phyloP scores from a whole-genome alignment of 306 rosid species.

The Casuarina cunninghamiana region DNA sequence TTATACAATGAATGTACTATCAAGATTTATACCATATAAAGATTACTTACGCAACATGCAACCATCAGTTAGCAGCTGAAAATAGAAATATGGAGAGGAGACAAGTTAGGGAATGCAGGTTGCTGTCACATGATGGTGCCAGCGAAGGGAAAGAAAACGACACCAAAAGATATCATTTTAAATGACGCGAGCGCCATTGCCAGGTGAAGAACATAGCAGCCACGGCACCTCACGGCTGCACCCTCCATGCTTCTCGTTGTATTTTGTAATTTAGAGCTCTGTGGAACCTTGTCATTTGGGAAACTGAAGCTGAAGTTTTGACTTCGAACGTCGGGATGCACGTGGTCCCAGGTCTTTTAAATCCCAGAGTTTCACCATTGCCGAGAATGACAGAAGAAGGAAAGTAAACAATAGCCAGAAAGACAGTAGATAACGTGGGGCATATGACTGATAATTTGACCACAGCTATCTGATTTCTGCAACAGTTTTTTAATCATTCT shows the following conservation, averaged over 20 bases:
- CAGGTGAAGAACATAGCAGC: background rate
- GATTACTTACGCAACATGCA: background rate
- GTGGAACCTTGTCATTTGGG: background rate
- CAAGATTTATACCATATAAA: background rate
- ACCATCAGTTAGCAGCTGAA: background rate
- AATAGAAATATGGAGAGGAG: background rate
- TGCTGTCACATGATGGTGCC: constrained; percentile 6
- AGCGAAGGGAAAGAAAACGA: background rate
- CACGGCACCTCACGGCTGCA: background rate
- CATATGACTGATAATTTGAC: background rate
- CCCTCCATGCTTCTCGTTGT: background rate
- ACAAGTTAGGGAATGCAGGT: background rate
- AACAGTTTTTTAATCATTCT: too few species aligned
- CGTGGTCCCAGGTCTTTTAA: background rate
- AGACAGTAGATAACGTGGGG: background rate
- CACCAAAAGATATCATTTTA: background rate
- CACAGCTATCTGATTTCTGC: too few species aligned
- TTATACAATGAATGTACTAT: background rate
- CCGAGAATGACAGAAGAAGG: background rate
- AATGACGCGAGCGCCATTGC: background rate
- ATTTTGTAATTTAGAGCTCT: background rate
- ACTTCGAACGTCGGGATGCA: background rate
- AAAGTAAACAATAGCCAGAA: background rate
- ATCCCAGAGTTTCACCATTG: background rate
- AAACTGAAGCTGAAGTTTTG: background rate